phyloP scores from a whole-genome alignment of 768 basidiomycete species.

The Mycena rebaudengoi region DNA sequence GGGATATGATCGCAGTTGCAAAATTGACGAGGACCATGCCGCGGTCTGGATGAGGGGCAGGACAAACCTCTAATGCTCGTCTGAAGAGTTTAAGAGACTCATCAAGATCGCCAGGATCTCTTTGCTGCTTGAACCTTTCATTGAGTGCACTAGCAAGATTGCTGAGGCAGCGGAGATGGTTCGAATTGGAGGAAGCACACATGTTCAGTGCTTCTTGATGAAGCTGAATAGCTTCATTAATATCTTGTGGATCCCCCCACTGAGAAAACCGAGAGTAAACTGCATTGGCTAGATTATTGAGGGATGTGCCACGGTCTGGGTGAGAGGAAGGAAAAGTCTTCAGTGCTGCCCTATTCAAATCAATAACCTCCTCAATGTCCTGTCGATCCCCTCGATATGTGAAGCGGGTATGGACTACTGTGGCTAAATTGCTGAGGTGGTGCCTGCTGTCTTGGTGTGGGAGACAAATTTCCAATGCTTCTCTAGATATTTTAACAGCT shows the following conservation, averaged over 20 bases:
- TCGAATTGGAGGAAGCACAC: slow-evolving; percentile 6
- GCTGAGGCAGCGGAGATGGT: slow-evolving; percentile 3
- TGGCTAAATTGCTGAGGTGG: too few species aligned
- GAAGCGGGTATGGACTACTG: too few species aligned
- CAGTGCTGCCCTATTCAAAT: too few species aligned
- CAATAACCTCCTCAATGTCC: too few species aligned
- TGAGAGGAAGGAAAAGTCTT: too few species aligned
- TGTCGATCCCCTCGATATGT: too few species aligned
- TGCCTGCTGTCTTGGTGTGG: too few species aligned
- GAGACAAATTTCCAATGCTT: neutral
- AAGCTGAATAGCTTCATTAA: neutral
- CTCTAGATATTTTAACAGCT: neutral
- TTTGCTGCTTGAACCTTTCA: too few species aligned
- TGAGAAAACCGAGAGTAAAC: neutral
- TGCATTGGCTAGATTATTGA: neutral
- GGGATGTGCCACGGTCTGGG: neutral
- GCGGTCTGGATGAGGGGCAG: slow-evolving; percentile 5
- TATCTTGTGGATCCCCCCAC: neutral
- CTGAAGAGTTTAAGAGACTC: too few species aligned
- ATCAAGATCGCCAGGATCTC: too few species aligned
- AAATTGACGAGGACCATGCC: slow-evolving; percentile 11
- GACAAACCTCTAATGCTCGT: too few species aligned
- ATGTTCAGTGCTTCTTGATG: neutral
- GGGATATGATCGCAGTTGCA: slow-evolving; percentile 26
- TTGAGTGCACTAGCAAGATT: slow-evolving; percentile 25